phyloP scores from a whole-genome alignment of 345 rosid genomes.

The Hypericum androsaemum region DNA sequence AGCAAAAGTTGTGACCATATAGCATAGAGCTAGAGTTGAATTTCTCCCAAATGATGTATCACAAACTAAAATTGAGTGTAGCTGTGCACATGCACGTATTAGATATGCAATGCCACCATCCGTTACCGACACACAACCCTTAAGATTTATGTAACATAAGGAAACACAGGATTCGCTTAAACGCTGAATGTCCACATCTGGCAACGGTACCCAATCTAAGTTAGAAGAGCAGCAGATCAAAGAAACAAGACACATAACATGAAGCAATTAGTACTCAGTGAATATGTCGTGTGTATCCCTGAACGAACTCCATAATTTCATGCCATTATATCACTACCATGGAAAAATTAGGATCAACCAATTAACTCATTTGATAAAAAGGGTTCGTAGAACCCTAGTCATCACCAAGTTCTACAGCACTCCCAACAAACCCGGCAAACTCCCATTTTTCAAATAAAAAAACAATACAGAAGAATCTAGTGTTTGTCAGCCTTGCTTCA shows the following conservation, averaged over 20 bases:
- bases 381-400: too few relatives aligned
- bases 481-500: too few relatives aligned
- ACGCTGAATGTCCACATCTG: constrained; percentile 49
- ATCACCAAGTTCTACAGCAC: too few relatives aligned
- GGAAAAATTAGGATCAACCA: too few relatives aligned
- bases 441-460: too few relatives aligned
- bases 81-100: constrained; percentile 33
- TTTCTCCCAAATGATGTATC: constrained; percentile 55
- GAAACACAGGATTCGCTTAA: constrained; percentile 38
- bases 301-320: too few relatives aligned
- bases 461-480: too few relatives aligned
- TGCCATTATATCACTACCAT: too few relatives aligned
- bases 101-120: constrained; percentile 55
- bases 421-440: too few relatives aligned
- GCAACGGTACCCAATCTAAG: constrained; percentile 12
- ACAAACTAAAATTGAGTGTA: constrained; percentile 56
- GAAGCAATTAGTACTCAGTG: not conserved
- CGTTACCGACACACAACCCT: constrained; percentile 55
- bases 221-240: constrained; percentile 6
- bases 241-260: constrained; percentile 1
- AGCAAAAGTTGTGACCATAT: constrained; percentile 18
- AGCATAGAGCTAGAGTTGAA: constrained; percentile 52
- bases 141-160: constrained; percentile 51
- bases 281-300: too few relatives aligned
- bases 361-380: too few relatives aligned